Evolutionary conservation across 495 filamentous ascomycete species (phyloP).

Genomic region (Penicillium taxi): DNA sequence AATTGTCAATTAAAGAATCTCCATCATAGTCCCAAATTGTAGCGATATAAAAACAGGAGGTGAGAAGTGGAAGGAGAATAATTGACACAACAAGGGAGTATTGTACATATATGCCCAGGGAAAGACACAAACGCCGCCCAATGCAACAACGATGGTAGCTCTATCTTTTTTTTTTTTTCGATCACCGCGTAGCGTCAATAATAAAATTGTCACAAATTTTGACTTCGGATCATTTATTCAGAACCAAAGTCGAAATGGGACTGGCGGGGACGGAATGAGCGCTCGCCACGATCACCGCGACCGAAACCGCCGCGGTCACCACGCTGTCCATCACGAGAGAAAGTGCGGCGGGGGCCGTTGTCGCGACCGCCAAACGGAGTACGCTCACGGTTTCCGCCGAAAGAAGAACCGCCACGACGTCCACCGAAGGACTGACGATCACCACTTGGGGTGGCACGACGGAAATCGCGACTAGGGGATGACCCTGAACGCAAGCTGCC

Average conservation of each 20-base stretch:
- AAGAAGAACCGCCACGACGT: background rate
- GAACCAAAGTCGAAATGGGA: background rate
- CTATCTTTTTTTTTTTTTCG: constrained; percentile 12
- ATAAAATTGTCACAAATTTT: no score
- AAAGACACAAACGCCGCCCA: constrained; percentile 22
- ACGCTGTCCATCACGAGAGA: no score
- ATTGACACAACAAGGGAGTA: no score
- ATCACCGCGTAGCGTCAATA: no score
- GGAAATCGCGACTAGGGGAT: no score
- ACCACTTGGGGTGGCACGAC: no score
- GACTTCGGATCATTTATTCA: no score
- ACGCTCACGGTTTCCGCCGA: background rate
- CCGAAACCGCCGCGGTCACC: no score
- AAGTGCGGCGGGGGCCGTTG: no score
- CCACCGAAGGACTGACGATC: no score
- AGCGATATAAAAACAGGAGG: constrained; percentile 18
- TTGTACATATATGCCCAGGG: constrained; percentile 10
- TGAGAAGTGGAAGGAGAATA: constrained; percentile 18
- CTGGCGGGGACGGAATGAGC: background rate
- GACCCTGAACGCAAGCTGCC: no score
- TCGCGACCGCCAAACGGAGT: no score
- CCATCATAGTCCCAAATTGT: background rate
- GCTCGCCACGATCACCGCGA: background rate
- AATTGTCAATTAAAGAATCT: background rate
- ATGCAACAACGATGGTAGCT: constrained; percentile 22